Evolutionary conservation across 2,329 filamentous ascomycete genomes (phyloP).

Genomic region (Aspergillus ruber): DNA sequence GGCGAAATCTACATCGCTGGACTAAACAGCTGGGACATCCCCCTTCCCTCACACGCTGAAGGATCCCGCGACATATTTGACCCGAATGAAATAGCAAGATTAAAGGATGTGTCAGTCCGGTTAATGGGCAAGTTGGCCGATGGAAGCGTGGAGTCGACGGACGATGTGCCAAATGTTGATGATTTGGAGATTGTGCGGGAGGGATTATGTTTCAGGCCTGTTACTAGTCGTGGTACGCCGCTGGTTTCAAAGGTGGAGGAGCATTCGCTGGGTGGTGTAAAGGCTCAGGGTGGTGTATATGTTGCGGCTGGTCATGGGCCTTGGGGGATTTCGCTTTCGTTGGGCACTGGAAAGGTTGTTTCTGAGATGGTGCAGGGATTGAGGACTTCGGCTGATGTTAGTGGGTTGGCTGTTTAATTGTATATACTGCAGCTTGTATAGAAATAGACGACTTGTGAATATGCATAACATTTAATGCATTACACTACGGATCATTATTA

Average conservation of each 20-base stretch:
- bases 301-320: slow-evolving; percentile 67
- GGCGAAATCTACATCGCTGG: slow-evolving; percentile 69
- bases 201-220: slow-evolving; percentile 66
- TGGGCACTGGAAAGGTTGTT: slow-evolving; percentile 66
- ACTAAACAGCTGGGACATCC: slow-evolving; percentile 56
- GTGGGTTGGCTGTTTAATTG: slow-evolving; percentile 37
- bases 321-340: slow-evolving; percentile 61
- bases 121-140: slow-evolving; percentile 26
- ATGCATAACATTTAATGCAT: background rate
- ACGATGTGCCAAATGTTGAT: slow-evolving; percentile 31
- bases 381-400: slow-evolving; percentile 54
- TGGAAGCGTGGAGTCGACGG: slow-evolving; percentile 6
- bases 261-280: slow-evolving; percentile 44
- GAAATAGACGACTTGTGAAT: background rate
- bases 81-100: slow-evolving; percentile 29
- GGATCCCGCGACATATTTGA: slow-evolving; percentile 36
- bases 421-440: background rate
- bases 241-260: slow-evolving; percentile 56
- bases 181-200: slow-evolving; percentile 59
- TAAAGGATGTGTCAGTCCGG: slow-evolving; percentile 26
- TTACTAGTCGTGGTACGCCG: slow-evolving; percentile 58
- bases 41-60: slow-evolving; percentile 52
- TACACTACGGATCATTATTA: background rate
- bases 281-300: slow-evolving; percentile 54
- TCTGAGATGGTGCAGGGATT: slow-evolving; percentile 62